A percentile compares a stretch with the other conserved stretches of the same genome.
Evolutionary conservation across 441 rosid species (phyloP).

Genomic region (Lagerstroemia fauriei): DNA sequence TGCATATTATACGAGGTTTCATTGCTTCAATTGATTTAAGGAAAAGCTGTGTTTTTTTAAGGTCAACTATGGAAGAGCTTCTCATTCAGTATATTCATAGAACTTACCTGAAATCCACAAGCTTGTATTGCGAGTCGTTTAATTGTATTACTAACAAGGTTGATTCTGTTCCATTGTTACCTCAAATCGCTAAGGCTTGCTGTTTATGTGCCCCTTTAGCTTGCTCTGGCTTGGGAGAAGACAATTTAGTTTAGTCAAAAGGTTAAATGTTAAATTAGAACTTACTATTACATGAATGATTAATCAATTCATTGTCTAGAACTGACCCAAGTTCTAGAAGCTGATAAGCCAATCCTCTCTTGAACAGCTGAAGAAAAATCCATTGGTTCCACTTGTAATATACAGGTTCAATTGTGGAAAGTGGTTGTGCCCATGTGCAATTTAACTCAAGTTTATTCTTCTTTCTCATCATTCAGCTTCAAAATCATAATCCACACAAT

Average conservation of each 20-base stretch:
- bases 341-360: constrained; percentile 98
- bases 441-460: too few relatives aligned
- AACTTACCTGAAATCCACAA: background rate
- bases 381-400: constrained; percentile 95
- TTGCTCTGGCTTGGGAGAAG: too few relatives aligned
- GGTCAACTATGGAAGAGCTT: background rate
- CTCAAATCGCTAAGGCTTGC: constrained; percentile 56
- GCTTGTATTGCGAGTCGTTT: background rate
- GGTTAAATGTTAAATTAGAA: too few relatives aligned
- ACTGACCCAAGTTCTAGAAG: too few relatives aligned
- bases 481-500: too few relatives aligned
- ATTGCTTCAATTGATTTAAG: background rate
- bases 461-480: too few relatives aligned
- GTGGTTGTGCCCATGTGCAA: too few relatives aligned
- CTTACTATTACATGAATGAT: too few relatives aligned
- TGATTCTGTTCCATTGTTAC: too few relatives aligned
- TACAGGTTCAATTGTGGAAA: constrained; percentile 83
- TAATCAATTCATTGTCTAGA: too few relatives aligned
- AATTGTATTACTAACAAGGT: background rate
- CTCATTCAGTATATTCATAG: background rate
- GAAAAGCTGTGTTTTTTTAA: background rate
- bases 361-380: constrained; percentile 92
- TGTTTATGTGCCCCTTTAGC: constrained; percentile 94
- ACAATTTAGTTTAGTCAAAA: too few relatives aligned
- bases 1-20: background rate